Base-by-base conservation (phyloP, 2,329 filamentous ascomycete species). In the Calonectria crousiana region DNA sequence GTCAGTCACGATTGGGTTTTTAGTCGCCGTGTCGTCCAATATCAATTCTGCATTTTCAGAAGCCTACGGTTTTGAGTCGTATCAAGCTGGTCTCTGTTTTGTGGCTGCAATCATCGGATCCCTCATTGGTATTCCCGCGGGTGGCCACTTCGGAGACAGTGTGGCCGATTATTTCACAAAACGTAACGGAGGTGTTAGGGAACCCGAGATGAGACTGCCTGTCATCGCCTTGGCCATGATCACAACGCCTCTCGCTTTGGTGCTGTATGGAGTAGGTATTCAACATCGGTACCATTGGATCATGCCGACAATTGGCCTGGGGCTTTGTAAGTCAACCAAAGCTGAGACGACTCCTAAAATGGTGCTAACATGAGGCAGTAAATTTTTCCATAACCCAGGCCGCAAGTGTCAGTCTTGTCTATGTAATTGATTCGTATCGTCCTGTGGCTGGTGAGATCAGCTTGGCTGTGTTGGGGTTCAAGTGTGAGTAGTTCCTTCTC, bases 191-290 rank as follows among this genome's bases (percentile, higher is more conserved):
- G 90, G 90, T 6, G 85, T 92, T 26, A 85, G 90, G n/a, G 87
- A 91, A 65, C 89, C 90, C 0, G 90, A 92, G 78, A 91, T 92
- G 90, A 85, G 90, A n/a, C 81, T 92, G 6, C 89, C 89, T 1
- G 88, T 88, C 6, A 85, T 92, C 23, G 80, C 85, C 14, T 84
- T 89, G 0, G 90, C 88, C 76, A 81, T 89, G 77, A 80, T 90
- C 34, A 86, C 89, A 18, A 87, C 89, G 4, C 88, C 88, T 0
- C 78, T 89, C 13, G 80, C 85, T 0, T 75, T 89, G 30, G 73
- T 89, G 0, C 79, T 90, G 8, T 90, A 86, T 74, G 88, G 88
- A 0, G 84, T 88, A 1, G 88, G 88, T 0, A 87, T 90, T 49
- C 75, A 86, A 67, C 80, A 87, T n/a, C 78, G 82, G 44, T 75